Percentiles rank a stretch among this genome's conserved stretches.
phyloP scores from a whole-genome alignment of 1,284 basidiomycete genomes.

The Prillingera fragicola region DNA sequence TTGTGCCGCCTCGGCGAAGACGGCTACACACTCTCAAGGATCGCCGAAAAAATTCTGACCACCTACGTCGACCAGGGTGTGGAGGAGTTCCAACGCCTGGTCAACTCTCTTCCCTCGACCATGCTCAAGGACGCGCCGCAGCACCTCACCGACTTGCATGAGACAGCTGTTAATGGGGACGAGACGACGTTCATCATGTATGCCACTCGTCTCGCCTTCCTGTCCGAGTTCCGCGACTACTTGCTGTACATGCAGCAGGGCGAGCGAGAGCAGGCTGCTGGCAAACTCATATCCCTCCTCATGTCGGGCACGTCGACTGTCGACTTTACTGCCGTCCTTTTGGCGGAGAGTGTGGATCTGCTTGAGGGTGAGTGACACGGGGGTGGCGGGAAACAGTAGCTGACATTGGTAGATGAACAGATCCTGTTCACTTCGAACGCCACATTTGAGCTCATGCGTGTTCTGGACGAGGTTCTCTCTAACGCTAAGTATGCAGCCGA shows the following conservation, averaged over 20 bases:
- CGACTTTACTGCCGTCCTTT: constrained; percentile 47
- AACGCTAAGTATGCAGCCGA: constrained; percentile 35
- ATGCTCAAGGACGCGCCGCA: constrained; percentile 34
- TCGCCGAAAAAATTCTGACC: constrained; percentile 48
- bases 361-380: constrained; percentile 45
- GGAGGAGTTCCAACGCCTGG: constrained; percentile 23
- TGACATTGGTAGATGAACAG: constrained; percentile 38
- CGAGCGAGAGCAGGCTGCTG: constrained; percentile 42
- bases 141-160: constrained; percentile 23
- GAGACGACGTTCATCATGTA: constrained; percentile 23
- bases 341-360: constrained; percentile 47
- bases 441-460: constrained; percentile 49
- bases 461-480: constrained; percentile 47
- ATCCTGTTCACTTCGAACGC: constrained; percentile 43
- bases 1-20: constrained; percentile 48
- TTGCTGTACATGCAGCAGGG: constrained; percentile 45
- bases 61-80: constrained; percentile 45
- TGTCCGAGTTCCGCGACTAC: constrained; percentile 51
- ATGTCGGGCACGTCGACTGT: constrained; percentile 47
- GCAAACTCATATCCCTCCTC: constrained; percentile 45
- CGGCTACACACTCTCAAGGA: constrained; percentile 40
- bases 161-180: background rate
- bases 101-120: constrained; percentile 35
- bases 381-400: background rate
- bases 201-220: constrained; percentile 47